Base-by-base conservation (phyloP, 2,329 filamentous ascomycete species). In the Penicillium brasilianum region DNA sequence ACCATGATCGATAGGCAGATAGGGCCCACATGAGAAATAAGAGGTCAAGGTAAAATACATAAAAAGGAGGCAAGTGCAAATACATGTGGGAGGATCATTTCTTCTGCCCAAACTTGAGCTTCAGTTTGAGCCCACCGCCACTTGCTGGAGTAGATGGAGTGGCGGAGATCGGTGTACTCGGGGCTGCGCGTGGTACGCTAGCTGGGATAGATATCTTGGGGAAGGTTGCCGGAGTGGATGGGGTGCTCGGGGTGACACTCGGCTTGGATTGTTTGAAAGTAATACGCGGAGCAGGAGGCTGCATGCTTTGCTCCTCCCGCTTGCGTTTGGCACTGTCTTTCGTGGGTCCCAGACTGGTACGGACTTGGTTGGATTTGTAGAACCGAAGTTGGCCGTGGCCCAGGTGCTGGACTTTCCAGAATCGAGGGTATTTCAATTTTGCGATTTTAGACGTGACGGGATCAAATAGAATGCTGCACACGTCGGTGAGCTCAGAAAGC, bases 391-490 rank as follows among this genome's bases (percentile, higher is more conserved):
- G 76, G 20, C 79, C 80, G 72, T 81, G 61, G 16, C 86, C 86
- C 22, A 83, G 62, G 65, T 86, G 77, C 66, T 82, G 74, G 32
- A 81, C 81, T 58, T 76, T 80, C 83, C 84, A 89, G 69, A 85
- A 87, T 13, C 80, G 81, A 28, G 87, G 87, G 59, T 83, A 82
- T 61, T 79, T 81, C 55, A 89, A 68, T 10, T 68, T 75, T n/a
- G 87, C 77, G 20, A 78, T 74, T 30, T 83, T 77, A 20, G 78
- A 80, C 18, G 82, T 82, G n/a, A 79, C 71, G 9, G 84, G 76
- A 32, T 84, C 80, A 65, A 85, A 88, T 16, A 89, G 72, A 59
- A 87, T 74, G 39, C 78, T 77, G 63, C 85, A 87, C 37, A 89
- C 78, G 62, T 88, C 85, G 18, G 85, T 76, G 34, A 89, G 78